Evolutionary conservation across 768 basidiomycete species (phyloP), one percentile per base, ranked within the genome.

Genomic region (Tylopilus felleus): DNA sequence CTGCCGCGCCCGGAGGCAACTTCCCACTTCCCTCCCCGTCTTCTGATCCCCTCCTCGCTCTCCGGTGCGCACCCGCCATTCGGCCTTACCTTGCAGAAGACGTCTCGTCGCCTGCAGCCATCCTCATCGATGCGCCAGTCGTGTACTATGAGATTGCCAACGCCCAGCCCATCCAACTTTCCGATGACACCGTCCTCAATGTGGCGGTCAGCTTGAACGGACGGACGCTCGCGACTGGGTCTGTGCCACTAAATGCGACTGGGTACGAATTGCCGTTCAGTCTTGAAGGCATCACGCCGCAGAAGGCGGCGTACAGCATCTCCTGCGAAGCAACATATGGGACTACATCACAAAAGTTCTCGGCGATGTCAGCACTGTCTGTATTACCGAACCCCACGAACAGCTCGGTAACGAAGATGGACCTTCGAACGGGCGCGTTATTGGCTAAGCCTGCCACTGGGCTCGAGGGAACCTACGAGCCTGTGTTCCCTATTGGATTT

Each of bases 381-480:
- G 78, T 77, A 49, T 68, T 84, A 36, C 82, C 82, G 5, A 65
- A 74, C 31, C 80, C 76, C 0, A 72, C 66, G 1, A 79, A 80
- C 51, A 77, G 79, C 14, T 78, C 79, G 2, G 83, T 82, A n/a
- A 83, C 82, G 0, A 85, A 84, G 61, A 80, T 83, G 76, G 83
- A 84, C 62, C 67, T 79, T 46, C 75, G 82, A 31, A 84, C 81
- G 5, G 83, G 84, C 3, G 81, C 77, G 1, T 54, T 85, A 38
- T 62, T 83, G 36, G 82, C 80, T 2, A 69, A 76, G 43, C 80
- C 79, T 8, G 75, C 79, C 0, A 74, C 74, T 42, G 82, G 83
- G n/a, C 65, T 70, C 41, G 75, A 74, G 9, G 78, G 80, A 12
- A 57, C 69, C 8, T 84, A 78, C 57, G 74, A 78, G 22, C 78